Evolutionary conservation across 768 basidiomycete genomes (phyloP).

Genomic region (Leccinum imitatum): DNA sequence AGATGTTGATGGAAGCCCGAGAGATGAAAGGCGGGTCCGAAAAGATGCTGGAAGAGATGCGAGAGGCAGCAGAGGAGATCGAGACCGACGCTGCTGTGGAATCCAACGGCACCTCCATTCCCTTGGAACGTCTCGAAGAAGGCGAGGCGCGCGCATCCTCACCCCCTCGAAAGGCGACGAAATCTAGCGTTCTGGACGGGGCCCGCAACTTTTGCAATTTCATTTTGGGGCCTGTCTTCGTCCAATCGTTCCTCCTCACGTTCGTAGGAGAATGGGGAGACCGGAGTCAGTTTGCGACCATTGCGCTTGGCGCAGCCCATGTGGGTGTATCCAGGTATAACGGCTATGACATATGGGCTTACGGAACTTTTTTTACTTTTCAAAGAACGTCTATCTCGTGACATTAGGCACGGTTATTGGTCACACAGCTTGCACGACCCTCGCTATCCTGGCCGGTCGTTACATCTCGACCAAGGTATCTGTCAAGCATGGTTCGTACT

Average conservation of each 20-base stretch:
- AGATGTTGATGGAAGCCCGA: slow-evolving; percentile 85
- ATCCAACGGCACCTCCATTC: slow-evolving; percentile 46
- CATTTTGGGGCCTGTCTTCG: slow-evolving; percentile 88
- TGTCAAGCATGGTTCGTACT: slow-evolving; percentile 78
- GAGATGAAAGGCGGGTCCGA: slow-evolving; percentile 75
- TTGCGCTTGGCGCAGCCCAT: slow-evolving; percentile 93
- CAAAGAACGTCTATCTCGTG: slow-evolving; percentile 88
- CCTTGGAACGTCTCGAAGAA: slow-evolving; percentile 76
- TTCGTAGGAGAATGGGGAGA: slow-evolving; percentile 99
- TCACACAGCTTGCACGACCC: slow-evolving; percentile 81
- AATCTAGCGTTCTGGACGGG: slow-evolving; percentile 50
- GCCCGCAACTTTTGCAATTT: slow-evolving; percentile 80
- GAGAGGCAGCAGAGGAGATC: slow-evolving; percentile 94
- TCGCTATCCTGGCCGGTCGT: slow-evolving; percentile 92
- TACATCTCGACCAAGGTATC: slow-evolving; percentile 93
- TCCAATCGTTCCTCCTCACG: slow-evolving; percentile 91
- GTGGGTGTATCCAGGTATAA: slow-evolving; percentile 44
- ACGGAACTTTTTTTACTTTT: background rate
- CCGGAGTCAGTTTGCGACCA: slow-evolving; percentile 95
- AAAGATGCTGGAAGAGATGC: slow-evolving; percentile 92
- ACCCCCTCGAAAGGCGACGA: slow-evolving; percentile 18
- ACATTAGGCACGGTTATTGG: slow-evolving; percentile 88
- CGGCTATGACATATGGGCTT: slow-evolving; percentile 4
- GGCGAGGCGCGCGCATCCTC: slow-evolving; percentile 38
- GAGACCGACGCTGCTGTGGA: slow-evolving; percentile 67